Evolutionary conservation across 306 rosid genomes (phyloP), one percentile per base, ranked within the genome.

Genomic region (Quercus glauca): DNA sequence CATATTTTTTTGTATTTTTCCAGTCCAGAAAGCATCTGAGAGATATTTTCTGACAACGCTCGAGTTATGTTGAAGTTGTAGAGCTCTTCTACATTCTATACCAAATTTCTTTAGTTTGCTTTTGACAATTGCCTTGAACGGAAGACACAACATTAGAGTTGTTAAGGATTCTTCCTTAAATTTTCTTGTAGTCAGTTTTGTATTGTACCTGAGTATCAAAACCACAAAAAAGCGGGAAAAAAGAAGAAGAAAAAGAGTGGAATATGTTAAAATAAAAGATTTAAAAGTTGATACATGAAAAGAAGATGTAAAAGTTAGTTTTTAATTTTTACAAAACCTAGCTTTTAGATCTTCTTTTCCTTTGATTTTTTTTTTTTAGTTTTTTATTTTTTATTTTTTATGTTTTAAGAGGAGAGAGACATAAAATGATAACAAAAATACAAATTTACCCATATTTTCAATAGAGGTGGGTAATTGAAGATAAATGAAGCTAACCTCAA

Each of bases 131-230:
- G 74, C 88, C 89, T 86, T 91, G 83, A 71, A 91, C 80, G 33
- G 96, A 83, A 74, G 98, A 91, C 78, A 86, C 88, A 35, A 91
- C 98, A 85, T 85, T 87, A 58, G 82, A 86, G 88, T 85, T 92
- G 86, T 95, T 98, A 69, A 95, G 96, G 63, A 87, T 81, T 79
- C 75, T 84, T 72, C 99, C 97, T 82, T 86, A 90, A 73, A 90
- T 87, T 77, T 90, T 89, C 86, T 89, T 89, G 13, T 98, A 92
- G 84, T 95, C 99, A 65, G 88, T 67, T 67, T 82, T 87, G 87
- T 91, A 91, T 73, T 85, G 88, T 41, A 93, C 90, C 98, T 93
- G 80, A 68, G 78, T 0, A 67, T 81, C 13, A 76, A 80, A 76
- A 56, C 76, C 69, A 75, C 18, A n/a, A 45, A 21, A 68, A 35